phyloP scores from a whole-genome alignment of 306 rosid species.

The Corylus heterophylla region DNA sequence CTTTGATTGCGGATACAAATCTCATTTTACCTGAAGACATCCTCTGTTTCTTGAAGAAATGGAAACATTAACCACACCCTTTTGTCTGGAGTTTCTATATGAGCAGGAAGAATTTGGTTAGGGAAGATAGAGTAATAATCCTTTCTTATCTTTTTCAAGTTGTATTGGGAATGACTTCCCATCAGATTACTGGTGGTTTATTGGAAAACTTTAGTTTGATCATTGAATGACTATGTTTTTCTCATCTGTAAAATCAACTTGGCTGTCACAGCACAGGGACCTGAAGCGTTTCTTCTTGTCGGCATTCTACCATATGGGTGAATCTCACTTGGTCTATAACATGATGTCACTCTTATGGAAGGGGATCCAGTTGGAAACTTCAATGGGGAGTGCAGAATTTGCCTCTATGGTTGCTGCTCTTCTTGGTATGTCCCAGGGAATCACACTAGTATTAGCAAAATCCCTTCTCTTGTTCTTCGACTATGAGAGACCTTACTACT shows the following conservation, averaged over 20 bases:
- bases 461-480: conserved; percentile 68
- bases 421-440: conserved; percentile 71
- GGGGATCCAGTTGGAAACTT: conserved; percentile 68
- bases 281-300: conserved; percentile 72
- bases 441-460: conserved; percentile 65
- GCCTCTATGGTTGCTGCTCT: conserved; percentile 72
- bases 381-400: conserved; percentile 66
- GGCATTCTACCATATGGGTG: conserved; percentile 77
- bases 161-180: neutral
- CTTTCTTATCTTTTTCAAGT: neutral
- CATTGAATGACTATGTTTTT: neutral
- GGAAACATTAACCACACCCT: neutral
- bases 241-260: neutral
- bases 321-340: conserved; percentile 82
- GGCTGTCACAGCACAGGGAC: conserved; percentile 57
- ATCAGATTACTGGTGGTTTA: neutral
- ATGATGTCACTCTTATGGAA: conserved; percentile 95
- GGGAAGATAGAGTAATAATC: neutral
- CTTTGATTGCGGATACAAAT: no score
- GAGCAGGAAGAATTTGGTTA: no score
- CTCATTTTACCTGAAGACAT: neutral
- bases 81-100: neutral
- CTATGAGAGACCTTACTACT: conserved; percentile 56
- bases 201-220: neutral
- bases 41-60: neutral